Conservation (phyloP, 371 early-diverging fungal genomes). For the Synchytrium microbalum region DNA sequence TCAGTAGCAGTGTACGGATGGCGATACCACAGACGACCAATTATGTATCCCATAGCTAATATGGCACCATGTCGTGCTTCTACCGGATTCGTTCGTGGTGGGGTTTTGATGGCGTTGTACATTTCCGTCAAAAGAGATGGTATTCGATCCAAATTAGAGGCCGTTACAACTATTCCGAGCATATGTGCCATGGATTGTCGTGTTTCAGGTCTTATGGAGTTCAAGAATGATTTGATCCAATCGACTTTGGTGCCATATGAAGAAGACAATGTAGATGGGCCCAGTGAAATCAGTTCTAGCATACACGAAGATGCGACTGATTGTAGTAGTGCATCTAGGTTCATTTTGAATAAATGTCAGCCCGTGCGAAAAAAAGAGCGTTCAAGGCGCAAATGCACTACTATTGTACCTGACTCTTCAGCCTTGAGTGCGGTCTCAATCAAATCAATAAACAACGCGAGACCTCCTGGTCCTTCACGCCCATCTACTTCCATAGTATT, state of each 20-base stretch:
- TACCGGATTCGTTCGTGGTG: constrained; percentile 4
- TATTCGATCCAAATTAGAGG: neutral
- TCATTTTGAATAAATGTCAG: constrained; percentile 20
- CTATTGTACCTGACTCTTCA: constrained; percentile 18
- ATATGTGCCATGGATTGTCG: constrained; percentile 59
- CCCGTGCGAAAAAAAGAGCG: no score
- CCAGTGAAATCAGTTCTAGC: constrained; percentile 64
- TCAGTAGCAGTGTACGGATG: constrained; percentile 21
- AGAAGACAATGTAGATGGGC: constrained; percentile 52
- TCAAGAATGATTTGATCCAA: constrained; percentile 57
- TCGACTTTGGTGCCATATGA: constrained; percentile 47
- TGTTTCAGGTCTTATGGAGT: constrained; percentile 56
- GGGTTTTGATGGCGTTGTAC: neutral
- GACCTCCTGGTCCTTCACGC: constrained; percentile 18
- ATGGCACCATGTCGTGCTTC: constrained; percentile 59
- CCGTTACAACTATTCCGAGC: constrained; percentile 67
- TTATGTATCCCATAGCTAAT: constrained; percentile 55
- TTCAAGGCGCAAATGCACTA: neutral
- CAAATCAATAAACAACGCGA: constrained; percentile 45
- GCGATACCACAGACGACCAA: constrained; percentile 58
- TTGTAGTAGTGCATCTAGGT: constrained; percentile 50
- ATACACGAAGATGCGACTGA: constrained; percentile 59
- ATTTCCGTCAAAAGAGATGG: neutral
- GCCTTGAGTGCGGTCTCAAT: constrained; percentile 45
- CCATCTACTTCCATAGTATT: constrained; percentile 24